phyloP scores from a whole-genome alignment of 2,329 filamentous ascomycete species.

The Penicillium hesseltinei region DNA sequence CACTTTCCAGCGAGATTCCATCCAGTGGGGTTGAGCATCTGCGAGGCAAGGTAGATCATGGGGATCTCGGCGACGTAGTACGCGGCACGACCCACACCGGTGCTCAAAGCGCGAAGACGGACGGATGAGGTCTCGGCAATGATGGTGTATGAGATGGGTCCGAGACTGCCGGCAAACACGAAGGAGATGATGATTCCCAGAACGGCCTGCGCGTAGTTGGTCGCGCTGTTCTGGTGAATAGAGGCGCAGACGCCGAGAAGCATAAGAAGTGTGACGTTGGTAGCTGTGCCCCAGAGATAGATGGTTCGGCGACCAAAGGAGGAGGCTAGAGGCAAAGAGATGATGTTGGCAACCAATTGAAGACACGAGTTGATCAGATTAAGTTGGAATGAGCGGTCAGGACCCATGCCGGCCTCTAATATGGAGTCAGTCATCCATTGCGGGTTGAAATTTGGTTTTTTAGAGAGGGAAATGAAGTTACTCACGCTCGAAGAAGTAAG shows the following conservation, averaged over 20 bases:
- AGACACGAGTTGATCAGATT: conserved; percentile 32
- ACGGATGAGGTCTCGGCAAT: conserved; percentile 42
- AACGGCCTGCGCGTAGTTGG: conserved; percentile 41
- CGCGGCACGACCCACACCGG: conserved; percentile 40
- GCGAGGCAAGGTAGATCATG: conserved; percentile 42
- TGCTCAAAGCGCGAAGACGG: conserved; percentile 40
- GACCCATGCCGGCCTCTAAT: conserved; percentile 31
- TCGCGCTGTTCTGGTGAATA: conserved; percentile 30
- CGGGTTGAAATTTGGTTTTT: background rate
- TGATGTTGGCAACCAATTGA: conserved; percentile 37
- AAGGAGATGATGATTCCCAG: conserved; percentile 44
- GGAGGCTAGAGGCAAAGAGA: conserved; percentile 37
- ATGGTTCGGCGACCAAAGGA: conserved; percentile 45
- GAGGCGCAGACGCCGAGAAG: conserved; percentile 39
- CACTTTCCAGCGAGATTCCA: conserved; percentile 48
- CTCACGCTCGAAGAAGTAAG: conserved; percentile 56
- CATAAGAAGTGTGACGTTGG: conserved; percentile 39
- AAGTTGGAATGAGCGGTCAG: conserved; percentile 28
- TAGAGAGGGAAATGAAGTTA: background rate
- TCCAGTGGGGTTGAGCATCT: conserved; percentile 42
- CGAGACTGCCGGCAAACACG: conserved; percentile 37
- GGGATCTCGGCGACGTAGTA: conserved; percentile 46
- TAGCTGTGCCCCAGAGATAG: conserved; percentile 39
- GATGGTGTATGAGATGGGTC: conserved; percentile 41
- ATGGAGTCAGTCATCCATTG: conserved; percentile 9